A percentile compares a stretch with the other conserved stretches of the same genome.
Conservation (phyloP, 352 stramenopile genomes). For the Discostella stelligera region DNA sequence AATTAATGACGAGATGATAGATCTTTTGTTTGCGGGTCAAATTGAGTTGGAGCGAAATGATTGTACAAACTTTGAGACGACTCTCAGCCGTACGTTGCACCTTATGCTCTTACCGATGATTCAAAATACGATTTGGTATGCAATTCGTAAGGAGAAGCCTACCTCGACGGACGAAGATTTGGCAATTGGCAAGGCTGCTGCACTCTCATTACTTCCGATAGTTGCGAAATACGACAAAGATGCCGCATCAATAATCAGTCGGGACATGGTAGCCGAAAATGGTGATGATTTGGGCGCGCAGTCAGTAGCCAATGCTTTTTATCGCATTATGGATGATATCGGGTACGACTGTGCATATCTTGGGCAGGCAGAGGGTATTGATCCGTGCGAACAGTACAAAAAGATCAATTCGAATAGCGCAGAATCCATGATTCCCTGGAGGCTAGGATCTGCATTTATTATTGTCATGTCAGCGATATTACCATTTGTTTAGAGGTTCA, state of each 20-base stretch:
- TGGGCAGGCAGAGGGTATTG: constrained; percentile 47
- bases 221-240: constrained; percentile 48
- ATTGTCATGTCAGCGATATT: constrained; percentile 5
- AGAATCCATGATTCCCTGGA: constrained; percentile 1
- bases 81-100: constrained; percentile 51
- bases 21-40: constrained; percentile 68
- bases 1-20: constrained; percentile 63
- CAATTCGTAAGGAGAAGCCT: constrained; percentile 53
- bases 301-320: constrained; percentile 67
- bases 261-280: constrained; percentile 68
- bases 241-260: constrained; percentile 51
- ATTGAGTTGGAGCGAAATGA: constrained; percentile 55
- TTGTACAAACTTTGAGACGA: constrained; percentile 63
- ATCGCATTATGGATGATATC: constrained; percentile 53
- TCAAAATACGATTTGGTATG: constrained; percentile 74
- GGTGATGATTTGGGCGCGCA: constrained; percentile 58
- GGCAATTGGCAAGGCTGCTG: constrained; percentile 59
- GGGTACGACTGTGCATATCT: constrained; percentile 58
- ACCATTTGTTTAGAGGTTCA: neutral
- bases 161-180: constrained; percentile 38
- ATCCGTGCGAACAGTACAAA: constrained; percentile 47
- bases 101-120: constrained; percentile 69
- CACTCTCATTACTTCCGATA: constrained; percentile 67
- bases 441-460: constrained; percentile 6
- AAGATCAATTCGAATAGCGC: neutral